Evolutionary conservation across 2,329 filamentous ascomycete species (phyloP), one percentile per base, ranked within the genome.

Genomic region (Ophiostoma himal-ulmi): DNA sequence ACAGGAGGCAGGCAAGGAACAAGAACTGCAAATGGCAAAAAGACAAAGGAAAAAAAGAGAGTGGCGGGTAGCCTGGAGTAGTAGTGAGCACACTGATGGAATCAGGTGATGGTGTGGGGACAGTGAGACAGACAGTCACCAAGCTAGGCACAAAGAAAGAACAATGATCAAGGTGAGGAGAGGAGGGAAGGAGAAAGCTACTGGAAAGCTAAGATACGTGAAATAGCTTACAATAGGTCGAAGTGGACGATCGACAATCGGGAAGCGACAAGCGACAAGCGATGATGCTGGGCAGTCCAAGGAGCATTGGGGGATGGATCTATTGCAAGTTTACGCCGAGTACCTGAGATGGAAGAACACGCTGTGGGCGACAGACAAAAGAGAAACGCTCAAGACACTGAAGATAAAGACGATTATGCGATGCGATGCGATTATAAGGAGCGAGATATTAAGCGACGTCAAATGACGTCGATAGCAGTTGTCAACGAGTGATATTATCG

Each of bases 1-100:
- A 26, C n/a, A 65, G 44, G 57, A 68, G 68, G 37, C 37, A 54
- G 65, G 67, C 34, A 69, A 30, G 26, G 65, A 44, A 17, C 54
- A 60, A 22, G 60, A 60, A 41, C 6, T 13, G 3, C n/a, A 52
- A 17, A 44, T 2, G 7, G 26, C 17, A 62, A 62, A 4, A 36
- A 36, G 14, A 64, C 14, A 36, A 36, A 64, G 30, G 7, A 62
- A 13, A n/a, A 39, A 37, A 65, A n/a, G 34, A n/a, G 22, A 39
- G 60, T 34, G 57, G 57, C 48, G 52, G 11, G 52, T n/a, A 36
- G 36, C 22, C 11, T 52, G 37, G 44, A 20, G 39, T 22, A 62
- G 54, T 17, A 11, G 36, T 39, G 20, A n/a, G 52, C 36, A 60
- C 67, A 52, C 7, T 67, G 65, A 52, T 7, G 41, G 65, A 67